These are phyloP conservation scores for Auxenochlorella protothecoides DNA, from an alignment of 139 green algal genomes.

Conservation along the genomic window DNA sequence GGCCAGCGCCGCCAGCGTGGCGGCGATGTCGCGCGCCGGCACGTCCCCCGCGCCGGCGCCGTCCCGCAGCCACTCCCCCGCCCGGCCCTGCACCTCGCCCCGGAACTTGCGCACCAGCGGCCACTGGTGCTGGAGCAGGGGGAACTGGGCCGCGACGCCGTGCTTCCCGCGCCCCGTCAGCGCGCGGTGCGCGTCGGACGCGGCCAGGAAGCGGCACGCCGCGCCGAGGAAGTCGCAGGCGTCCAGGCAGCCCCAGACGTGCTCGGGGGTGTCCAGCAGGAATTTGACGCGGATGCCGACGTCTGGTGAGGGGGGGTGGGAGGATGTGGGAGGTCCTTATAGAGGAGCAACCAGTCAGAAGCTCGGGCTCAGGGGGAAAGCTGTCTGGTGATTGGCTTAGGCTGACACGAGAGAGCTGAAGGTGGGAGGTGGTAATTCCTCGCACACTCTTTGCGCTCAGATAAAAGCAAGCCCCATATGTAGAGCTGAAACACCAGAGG, in stretches of 20 bases:
- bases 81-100: constrained; percentile 45
- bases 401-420: background rate
- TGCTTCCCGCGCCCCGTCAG: constrained; percentile 33
- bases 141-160: constrained; percentile 49
- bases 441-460: background rate
- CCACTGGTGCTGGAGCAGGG: constrained; percentile 84
- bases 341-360: no score
- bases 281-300: constrained; percentile 85
- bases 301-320: constrained; percentile 20
- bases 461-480: background rate
- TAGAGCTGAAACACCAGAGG: no score
- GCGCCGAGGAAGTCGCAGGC: constrained; percentile 60
- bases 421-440: background rate
- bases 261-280: constrained; percentile 90
- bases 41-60: constrained; percentile 43
- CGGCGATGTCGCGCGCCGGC: constrained; percentile 20
- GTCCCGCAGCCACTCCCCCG: constrained; percentile 25
- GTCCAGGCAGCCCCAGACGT: constrained; percentile 92
- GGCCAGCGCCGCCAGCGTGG: constrained; percentile 10
- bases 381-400: no score
- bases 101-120: constrained; percentile 74
- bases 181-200: constrained; percentile 52
- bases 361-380: no score
- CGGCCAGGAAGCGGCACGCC: constrained; percentile 62
- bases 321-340: no score